These are phyloP conservation scores for Eutypella sp. DNA, from an alignment of 2,329 filamentous ascomycete genomes.

Conservation along the genomic window DNA sequence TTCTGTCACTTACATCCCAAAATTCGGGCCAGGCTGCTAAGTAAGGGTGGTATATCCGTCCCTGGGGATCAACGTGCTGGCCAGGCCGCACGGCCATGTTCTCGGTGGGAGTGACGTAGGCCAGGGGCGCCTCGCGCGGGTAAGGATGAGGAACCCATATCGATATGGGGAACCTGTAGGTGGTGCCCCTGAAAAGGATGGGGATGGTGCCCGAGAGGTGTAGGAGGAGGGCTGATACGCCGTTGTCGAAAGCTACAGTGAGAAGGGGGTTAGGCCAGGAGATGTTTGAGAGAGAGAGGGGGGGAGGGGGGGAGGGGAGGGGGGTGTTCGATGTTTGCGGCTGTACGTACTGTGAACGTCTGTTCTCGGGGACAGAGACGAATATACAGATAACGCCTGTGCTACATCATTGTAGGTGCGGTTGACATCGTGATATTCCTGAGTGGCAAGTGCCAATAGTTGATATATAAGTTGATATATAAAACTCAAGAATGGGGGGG, in stretches of 20 bases:
- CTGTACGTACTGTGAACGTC: slow-evolving; percentile 95
- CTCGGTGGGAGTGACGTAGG: slow-evolving; percentile 83
- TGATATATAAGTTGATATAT: background rate
- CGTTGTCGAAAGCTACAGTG: slow-evolving; percentile 76
- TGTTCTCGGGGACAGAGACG: slow-evolving; percentile 77
- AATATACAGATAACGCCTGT: slow-evolving; percentile 71
- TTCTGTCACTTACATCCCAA: slow-evolving; percentile 70
- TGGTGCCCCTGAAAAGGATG: slow-evolving; percentile 82
- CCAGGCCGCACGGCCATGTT: slow-evolving; percentile 87
- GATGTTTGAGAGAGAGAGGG: slow-evolving; percentile 3
- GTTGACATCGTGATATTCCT: slow-evolving; percentile 94
- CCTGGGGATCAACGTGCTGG: slow-evolving; percentile 91
- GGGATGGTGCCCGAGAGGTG: slow-evolving; percentile 84
- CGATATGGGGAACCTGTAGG: slow-evolving; percentile 86
- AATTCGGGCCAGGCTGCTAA: slow-evolving; percentile 83
- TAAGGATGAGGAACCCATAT: slow-evolving; percentile 93
- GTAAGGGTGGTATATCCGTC: slow-evolving; percentile 93
- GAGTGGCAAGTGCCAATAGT: slow-evolving; percentile 6
- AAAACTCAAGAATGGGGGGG: background rate
- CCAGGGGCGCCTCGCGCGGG: slow-evolving; percentile 76
- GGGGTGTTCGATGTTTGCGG: background rate
- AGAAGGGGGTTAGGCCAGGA: slow-evolving; percentile 9
- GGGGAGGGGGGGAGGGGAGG: slow-evolving; percentile 3
- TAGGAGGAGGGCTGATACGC: slow-evolving; percentile 78
- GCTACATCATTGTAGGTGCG: slow-evolving; percentile 90